phyloP scores from a whole-genome alignment of 306 rosid genomes.

The Casuarina cunninghamiana region DNA sequence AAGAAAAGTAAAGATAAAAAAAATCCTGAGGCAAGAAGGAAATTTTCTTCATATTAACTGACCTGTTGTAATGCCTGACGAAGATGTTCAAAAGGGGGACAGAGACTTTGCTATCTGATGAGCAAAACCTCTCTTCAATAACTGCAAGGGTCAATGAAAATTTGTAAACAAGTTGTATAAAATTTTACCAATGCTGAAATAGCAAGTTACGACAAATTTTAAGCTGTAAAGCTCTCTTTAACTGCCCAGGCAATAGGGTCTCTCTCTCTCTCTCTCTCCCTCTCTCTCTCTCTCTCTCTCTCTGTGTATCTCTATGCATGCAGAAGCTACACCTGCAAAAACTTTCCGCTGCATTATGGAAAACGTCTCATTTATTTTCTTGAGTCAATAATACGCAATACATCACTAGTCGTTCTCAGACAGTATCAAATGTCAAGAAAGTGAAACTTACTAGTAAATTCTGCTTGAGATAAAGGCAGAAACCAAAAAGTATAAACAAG shows the following conservation, averaged over 20 bases:
- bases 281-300: no score
- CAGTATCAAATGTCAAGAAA: background rate
- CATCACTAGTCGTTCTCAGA: no score
- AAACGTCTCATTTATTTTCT: no score
- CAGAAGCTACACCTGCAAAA: no score
- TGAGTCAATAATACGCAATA: no score
- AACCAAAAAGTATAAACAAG: background rate
- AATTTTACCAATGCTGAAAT: no score
- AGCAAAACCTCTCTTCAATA: constrained; percentile 24
- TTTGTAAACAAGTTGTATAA: background rate
- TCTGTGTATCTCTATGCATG: no score
- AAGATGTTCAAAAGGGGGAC: constrained; percentile 34
- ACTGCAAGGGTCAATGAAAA: constrained; percentile 19
- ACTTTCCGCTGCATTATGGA: no score
- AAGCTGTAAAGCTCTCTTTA: no score
- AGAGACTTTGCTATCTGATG: constrained; percentile 20
- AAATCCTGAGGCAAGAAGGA: background rate
- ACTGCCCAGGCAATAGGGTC: no score
- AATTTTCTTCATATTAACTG: constrained; percentile 12
- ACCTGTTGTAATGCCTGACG: constrained; percentile 37
- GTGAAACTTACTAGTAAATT: background rate
- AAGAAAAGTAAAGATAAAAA: background rate
- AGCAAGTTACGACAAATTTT: no score
- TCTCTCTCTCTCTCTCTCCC: no score
- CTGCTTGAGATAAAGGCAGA: background rate